These are phyloP conservation scores for Calvatia gigantea DNA, from an alignment of 768 basidiomycete genomes.

Conservation along the genomic window DNA sequence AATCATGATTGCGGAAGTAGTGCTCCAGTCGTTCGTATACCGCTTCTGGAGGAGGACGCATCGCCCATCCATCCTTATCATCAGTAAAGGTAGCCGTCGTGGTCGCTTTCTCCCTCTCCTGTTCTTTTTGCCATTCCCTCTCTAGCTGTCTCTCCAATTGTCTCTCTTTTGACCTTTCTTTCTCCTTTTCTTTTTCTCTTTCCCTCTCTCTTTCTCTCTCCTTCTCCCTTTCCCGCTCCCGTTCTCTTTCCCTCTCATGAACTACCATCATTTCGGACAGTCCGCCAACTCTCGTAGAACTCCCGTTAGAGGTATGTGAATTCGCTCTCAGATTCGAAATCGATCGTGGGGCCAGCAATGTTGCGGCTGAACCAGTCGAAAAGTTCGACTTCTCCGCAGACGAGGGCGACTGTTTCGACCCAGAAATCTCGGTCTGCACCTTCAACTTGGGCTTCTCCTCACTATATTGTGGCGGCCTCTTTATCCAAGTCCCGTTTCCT, in stretches of 20 bases:
- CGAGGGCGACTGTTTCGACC: slow-evolving; percentile 3
- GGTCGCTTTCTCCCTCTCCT: background rate
- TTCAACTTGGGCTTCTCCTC: slow-evolving; percentile 12
- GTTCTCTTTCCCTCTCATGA: background rate
- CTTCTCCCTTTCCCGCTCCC: background rate
- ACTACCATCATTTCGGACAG: slow-evolving; percentile 4
- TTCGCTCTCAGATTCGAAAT: background rate
- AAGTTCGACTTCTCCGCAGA: slow-evolving; percentile 4
- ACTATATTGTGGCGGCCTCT: background rate
- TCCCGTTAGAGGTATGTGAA: background rate
- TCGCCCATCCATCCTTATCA: slow-evolving; percentile 73
- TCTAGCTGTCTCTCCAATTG: background rate
- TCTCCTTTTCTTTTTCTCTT: background rate
- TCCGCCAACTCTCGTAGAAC: background rate
- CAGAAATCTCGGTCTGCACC: slow-evolving; percentile 5
- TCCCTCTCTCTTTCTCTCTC: slow-evolving; percentile 1
- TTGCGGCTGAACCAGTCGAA: slow-evolving; percentile 3
- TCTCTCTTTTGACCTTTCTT: background rate
- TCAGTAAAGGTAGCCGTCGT: slow-evolving; percentile 51
- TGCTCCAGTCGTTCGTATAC: slow-evolving; percentile 90
- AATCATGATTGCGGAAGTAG: slow-evolving; percentile 94
- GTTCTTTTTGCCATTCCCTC: slow-evolving; percentile 5
- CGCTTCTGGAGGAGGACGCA: slow-evolving; percentile 87
- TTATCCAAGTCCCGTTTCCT: slow-evolving; percentile 11
- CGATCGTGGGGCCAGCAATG: background rate